Percentiles rank a stretch among this genome's conserved stretches.
Conservation (phyloP, 2,329 filamentous ascomycete species). For the Leptographium lundbergii region DNA sequence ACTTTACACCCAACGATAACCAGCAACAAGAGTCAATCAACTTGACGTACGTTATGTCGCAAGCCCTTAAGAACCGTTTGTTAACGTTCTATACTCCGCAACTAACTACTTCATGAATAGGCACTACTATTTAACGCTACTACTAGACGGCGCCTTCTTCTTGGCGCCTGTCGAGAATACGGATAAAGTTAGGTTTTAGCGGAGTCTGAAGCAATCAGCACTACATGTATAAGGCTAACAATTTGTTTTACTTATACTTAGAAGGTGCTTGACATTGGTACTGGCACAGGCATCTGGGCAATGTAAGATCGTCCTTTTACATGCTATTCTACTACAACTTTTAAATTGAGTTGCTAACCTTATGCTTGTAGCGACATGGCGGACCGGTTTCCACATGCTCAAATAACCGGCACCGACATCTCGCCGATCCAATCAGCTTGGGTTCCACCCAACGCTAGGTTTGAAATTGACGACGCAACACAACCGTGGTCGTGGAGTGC, state of each 20-base stretch:
- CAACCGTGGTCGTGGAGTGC: conserved; percentile 32
- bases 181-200: not conserved
- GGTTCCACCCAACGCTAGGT: conserved; percentile 41
- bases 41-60: not conserved
- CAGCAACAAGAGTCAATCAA: not conserved
- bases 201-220: too few species aligned
- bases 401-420: conserved; percentile 41
- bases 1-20: not conserved
- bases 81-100: too few species aligned
- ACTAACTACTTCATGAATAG: not conserved
- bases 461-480: conserved; percentile 49
- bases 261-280: not conserved
- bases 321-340: not conserved
- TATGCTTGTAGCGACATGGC: conserved; percentile 29
- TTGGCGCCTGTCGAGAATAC: not conserved
- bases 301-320: not conserved
- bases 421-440: conserved; percentile 44
- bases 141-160: not conserved
- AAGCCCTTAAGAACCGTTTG: too few species aligned
- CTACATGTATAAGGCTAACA: too few species aligned
- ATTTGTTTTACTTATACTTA: not conserved
- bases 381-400: conserved; percentile 28
- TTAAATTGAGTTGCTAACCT: too few species aligned
- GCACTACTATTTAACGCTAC: not conserved
- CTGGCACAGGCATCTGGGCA: not conserved